Base-by-base conservation (phyloP, 352 stramenopile genomes). In the Globisporangium cederbergense region DNA sequence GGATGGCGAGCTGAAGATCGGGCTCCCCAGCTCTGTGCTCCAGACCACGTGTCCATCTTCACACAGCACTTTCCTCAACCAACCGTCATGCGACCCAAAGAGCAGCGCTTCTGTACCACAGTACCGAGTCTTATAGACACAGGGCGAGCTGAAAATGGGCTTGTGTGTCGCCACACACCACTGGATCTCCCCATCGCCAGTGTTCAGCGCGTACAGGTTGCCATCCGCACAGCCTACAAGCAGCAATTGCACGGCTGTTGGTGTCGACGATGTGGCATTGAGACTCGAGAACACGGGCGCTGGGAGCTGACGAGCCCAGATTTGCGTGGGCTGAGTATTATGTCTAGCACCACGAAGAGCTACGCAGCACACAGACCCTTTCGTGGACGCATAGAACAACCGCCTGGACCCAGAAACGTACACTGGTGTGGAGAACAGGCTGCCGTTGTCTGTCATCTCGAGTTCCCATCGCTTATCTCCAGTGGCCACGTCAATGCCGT, bases 91-190 rank as follows among this genome's bases (percentile, higher is more conserved):
- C 49, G 78, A 90, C 2, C 81, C 78, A 63, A 90, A 67, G 2
- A 88, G 62, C 0, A 70, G 49, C 0, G 25, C 72, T 11, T 56
- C 58, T 8, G 34, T 32, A 6, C 10, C 7, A 40, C 13, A 22
- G 2, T 42, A 11, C 0, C 7, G 34, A 40, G 8, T 13, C 34
- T 20, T 6, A 20, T 78, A 88, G 25, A 88, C 54, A 38, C 72
- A 79, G 18, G 78, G 81, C 2, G 78, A 85, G 59, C 77, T 85
- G 59, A 90, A 88, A 53, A 90, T 75, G 7, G 81, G 77, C 38
- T 87, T 86, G 0, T 71, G 47, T 0, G 81, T 88, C 36, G 63
- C 7, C 11, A 81, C 3, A 30, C 65, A 58, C 81, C 81, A 90
- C 9, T 43, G 55, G 16, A 69, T 64, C 0, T 25, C 51, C 1